Evolutionary conservation across 2,329 filamentous ascomycete genomes (phyloP), one percentile per base, ranked within the genome.

Genomic region (Colletotrichum sansevieriae): DNA sequence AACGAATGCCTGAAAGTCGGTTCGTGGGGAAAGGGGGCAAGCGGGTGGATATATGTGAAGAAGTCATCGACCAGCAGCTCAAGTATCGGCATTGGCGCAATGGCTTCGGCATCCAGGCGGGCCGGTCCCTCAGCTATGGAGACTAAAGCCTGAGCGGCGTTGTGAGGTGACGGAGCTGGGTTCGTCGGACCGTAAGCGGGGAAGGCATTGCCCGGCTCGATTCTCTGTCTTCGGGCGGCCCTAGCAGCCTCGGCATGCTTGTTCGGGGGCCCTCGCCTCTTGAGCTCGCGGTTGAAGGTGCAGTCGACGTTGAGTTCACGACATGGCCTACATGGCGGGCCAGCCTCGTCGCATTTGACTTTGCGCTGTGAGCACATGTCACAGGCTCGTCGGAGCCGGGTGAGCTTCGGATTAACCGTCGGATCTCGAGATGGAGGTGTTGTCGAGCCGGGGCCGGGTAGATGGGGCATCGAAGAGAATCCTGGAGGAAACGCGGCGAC

Each of bases 11-110:
- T 87, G 76, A 95, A 94, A 4, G 91, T 92, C 0, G 91, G 91
- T 75, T 94, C 91, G 77, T 95, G 92, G 0, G 92, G 92, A 65
- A 95, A 94, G 0, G 92, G 92, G 66, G 88, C 88, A 9, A 95
- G 84, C 1, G 92, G 92, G 73, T 94, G 91, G 61, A 94, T 91
- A 76, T 94, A 94, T 18, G 90, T 93, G 79, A 94, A 95, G 84
- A 93, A 95, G 80, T 95, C 92, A 76, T 94, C 91, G 65, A 95
- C 87, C 15, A 94, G 83, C 2, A 91, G 84, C 73, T 91, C 86
- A 60, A 95, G 81, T 11, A 91, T 88, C 8, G 88, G 86, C 77
- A 91, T 84, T 0, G 92, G 90, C 46, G 91, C 92, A 70, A 95
- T 94, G 2, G 87, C 83, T 75, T 95, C 92, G 55, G 90, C 87